Evolutionary conservation across 2,329 filamentous ascomycete species (phyloP).

Genomic region (Colletotrichum sidae): DNA sequence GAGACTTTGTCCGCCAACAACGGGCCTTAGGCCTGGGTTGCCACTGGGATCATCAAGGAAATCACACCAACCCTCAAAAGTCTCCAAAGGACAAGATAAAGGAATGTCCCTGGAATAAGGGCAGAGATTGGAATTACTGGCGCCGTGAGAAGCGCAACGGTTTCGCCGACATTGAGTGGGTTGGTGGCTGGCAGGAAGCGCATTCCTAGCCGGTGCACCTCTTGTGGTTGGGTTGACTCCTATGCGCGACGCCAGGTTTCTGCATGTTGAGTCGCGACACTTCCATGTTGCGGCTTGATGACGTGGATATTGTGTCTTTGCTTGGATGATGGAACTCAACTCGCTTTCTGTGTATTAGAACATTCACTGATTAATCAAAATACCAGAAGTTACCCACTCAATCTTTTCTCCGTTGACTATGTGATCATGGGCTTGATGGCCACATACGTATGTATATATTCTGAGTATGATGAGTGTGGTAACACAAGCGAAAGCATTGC

Average conservation of each 20-base stretch:
- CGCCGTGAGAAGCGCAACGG: conserved; percentile 72
- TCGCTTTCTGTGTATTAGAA: conserved; percentile 75
- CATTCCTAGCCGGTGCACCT: conserved; percentile 58
- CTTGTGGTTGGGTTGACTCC: conserved; percentile 69
- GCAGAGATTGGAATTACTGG: conserved; percentile 70
- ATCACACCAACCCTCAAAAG: conserved; percentile 52
- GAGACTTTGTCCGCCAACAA: conserved; percentile 59
- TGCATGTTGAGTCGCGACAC: neutral
- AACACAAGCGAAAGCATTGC: too few relatives aligned
- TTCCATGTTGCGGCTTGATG: neutral
- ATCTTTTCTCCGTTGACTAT: too few relatives aligned
- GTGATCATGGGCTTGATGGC: too few relatives aligned
- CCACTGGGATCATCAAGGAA: conserved; percentile 60
- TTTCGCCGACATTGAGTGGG: conserved; percentile 89
- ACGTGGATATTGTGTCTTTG: conserved; percentile 11
- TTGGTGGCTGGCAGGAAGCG: conserved; percentile 86
- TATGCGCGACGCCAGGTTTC: neutral
- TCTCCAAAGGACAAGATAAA: conserved; percentile 60
- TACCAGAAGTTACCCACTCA: conserved; percentile 78
- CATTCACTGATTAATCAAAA: conserved; percentile 61
- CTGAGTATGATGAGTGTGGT: too few relatives aligned
- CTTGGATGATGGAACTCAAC: conserved; percentile 57
- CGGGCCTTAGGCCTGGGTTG: conserved; percentile 61
- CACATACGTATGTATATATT: too few relatives aligned
- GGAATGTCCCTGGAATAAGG: conserved; percentile 68